phyloP scores from a whole-genome alignment of 2,329 filamentous ascomycete species.

The Sordariomycetes sp. region DNA sequence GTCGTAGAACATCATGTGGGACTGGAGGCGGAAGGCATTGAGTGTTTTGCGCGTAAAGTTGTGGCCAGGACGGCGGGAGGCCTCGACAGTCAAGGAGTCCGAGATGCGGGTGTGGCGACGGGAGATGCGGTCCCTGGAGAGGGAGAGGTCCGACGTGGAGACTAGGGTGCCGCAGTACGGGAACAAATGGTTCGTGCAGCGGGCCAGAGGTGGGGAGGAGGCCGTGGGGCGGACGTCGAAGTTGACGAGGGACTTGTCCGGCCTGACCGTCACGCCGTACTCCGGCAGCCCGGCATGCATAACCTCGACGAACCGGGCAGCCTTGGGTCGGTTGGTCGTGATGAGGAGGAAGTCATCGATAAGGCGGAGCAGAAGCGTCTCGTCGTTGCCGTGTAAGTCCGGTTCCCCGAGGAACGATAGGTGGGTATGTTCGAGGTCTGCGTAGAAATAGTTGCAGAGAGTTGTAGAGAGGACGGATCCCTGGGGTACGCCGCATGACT shows the following conservation, averaged over 20 bases:
- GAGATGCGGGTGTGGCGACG: conserved; percentile 27
- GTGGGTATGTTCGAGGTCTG: conserved; percentile 63
- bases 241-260: conserved; percentile 73
- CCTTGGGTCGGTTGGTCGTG: conserved; percentile 57
- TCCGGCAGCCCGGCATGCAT: conserved; percentile 73
- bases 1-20: conserved; percentile 76
- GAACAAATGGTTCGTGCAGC: conserved; percentile 41
- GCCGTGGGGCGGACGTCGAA: conserved; percentile 53
- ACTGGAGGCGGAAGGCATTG: conserved; percentile 70
- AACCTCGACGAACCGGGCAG: conserved; percentile 58
- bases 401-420: conserved; percentile 51
- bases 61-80: conserved; percentile 59
- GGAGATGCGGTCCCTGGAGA: conserved; percentile 53
- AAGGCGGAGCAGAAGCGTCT: conserved; percentile 62
- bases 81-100: conserved; percentile 72
- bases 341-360: conserved; percentile 93
- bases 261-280: conserved; percentile 72
- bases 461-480: conserved; percentile 80
- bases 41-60: conserved; percentile 74
- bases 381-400: background rate
- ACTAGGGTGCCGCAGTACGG: conserved; percentile 83
- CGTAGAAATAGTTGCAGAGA: conserved; percentile 94
- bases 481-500: conserved; percentile 84
- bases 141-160: conserved; percentile 53
- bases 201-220: conserved; percentile 38